phyloP scores from a whole-genome alignment of 257 asterid genomes.

The Ajuga chamaepitys region DNA sequence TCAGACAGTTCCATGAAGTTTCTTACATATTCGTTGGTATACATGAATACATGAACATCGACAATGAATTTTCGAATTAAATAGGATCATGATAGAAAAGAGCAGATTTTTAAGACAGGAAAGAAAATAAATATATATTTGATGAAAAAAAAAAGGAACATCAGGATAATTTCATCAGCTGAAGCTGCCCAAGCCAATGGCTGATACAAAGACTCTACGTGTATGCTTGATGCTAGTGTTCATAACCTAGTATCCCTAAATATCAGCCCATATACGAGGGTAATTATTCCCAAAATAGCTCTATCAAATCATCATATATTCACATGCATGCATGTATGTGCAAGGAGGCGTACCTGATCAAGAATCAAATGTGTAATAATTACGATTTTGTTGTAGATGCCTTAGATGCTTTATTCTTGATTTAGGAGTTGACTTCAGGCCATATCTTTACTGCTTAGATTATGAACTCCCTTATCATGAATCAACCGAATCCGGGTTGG shows the following conservation, averaged over 20 bases:
- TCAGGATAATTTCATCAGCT: no score
- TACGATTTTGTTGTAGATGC: conserved; percentile 8
- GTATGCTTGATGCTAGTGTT: no score
- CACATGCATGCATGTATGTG: conserved; percentile 11
- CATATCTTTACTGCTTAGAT: conserved; percentile 18
- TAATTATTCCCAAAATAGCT: no score
- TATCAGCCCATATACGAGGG: no score
- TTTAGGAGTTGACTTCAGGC: conserved; percentile 46
- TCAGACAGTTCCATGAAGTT: conserved; percentile 25
- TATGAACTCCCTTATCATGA: conserved; percentile 20
- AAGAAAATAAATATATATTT: no score
- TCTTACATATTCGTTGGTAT: neutral
- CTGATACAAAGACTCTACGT: no score
- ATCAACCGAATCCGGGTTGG: conserved; percentile 28
- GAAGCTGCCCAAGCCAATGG: no score
- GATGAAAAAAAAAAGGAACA: no score
- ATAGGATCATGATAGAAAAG: no score
- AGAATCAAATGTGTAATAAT: conserved; percentile 19
- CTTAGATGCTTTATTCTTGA: conserved; percentile 44
- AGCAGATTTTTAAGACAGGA: no score
- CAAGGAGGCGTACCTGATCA: conserved; percentile 4
- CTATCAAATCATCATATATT: no score
- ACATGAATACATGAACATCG: conserved; percentile 1
- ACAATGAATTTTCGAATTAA: neutral
- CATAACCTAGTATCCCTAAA: no score